A percentile compares a stretch with the other conserved stretches of the same genome.
These are phyloP conservation scores for Penicillium psychrofluorescens DNA, from an alignment of 495 filamentous ascomycete genomes.

Conservation along the genomic window DNA sequence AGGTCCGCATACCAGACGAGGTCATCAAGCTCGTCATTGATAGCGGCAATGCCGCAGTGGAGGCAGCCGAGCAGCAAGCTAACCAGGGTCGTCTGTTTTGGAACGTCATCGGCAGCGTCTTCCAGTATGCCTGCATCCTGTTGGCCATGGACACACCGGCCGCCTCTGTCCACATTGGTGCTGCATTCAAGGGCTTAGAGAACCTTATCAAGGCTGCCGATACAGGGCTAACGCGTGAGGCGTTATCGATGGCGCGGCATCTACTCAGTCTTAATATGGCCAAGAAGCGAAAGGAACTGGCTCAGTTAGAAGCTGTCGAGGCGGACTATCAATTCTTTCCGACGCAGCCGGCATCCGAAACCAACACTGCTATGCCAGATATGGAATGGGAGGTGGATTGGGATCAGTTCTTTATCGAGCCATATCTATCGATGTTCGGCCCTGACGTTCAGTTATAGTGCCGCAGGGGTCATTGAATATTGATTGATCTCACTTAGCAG, in stretches of 20 bases:
- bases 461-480: neutral
- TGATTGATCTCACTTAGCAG: neutral
- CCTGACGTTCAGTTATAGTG: constrained; percentile 11
- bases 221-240: constrained; percentile 21
- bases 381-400: constrained; percentile 17
- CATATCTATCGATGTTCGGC: constrained; percentile 19
- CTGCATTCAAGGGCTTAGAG: constrained; percentile 21
- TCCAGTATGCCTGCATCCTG: constrained; percentile 22
- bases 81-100: constrained; percentile 22
- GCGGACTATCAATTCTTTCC: constrained; percentile 10
- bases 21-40: constrained; percentile 15
- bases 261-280: constrained; percentile 19
- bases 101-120: constrained; percentile 28
- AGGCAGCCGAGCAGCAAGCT: constrained; percentile 17
- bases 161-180: constrained; percentile 11
- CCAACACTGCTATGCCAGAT: constrained; percentile 8
- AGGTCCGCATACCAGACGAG: constrained; percentile 13
- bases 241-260: constrained; percentile 23
- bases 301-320: constrained; percentile 24
- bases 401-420: constrained; percentile 24
- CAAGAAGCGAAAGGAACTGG: constrained; percentile 23
- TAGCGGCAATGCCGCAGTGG: constrained; percentile 16
- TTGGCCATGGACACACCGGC: constrained; percentile 22
- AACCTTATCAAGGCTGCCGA: constrained; percentile 20
- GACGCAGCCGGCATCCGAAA: constrained; percentile 4